Percentiles rank a stretch among this genome's conserved stretches.
These are phyloP conservation scores for Fulvia fulva DNA, from an alignment of 2,329 filamentous ascomycete species.

Conservation along the genomic window DNA sequence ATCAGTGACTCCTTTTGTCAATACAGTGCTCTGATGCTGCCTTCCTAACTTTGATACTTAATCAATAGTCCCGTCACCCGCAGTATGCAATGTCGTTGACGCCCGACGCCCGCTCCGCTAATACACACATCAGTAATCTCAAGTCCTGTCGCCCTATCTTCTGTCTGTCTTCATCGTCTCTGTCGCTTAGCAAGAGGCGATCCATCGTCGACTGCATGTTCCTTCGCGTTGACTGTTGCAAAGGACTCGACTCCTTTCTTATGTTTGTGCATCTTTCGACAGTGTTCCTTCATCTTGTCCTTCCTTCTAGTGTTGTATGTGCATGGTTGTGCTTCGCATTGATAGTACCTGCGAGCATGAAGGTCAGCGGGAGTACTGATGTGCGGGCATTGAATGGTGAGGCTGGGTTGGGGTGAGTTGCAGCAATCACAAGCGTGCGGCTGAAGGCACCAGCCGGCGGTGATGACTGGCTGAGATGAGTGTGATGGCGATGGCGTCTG, in stretches of 20 bases:
- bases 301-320: constrained; percentile 4
- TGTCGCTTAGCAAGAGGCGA: background rate
- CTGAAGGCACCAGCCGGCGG: too few relatives aligned
- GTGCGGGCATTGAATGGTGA: too few relatives aligned
- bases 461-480: background rate
- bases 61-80: too few relatives aligned
- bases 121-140: background rate
- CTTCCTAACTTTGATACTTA: too few relatives aligned
- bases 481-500: background rate
- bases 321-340: constrained; percentile 1
- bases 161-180: background rate
- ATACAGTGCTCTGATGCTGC: too few relatives aligned
- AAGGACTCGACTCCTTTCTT: background rate
- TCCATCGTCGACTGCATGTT: background rate
- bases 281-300: constrained; percentile 13
- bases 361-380: background rate
- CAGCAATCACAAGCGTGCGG: too few relatives aligned
- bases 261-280: constrained; percentile 8
- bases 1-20: too few relatives aligned
- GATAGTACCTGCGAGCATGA: background rate
- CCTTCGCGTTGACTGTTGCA: background rate
- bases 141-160: background rate
- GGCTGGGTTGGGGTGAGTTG: too few relatives aligned
- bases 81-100: background rate
- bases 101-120: background rate